Percentiles rank a stretch among this genome's conserved stretches.
These are phyloP conservation scores for Amphichorda felina DNA, from an alignment of 2,329 filamentous ascomycete genomes.

Conservation along the genomic window DNA sequence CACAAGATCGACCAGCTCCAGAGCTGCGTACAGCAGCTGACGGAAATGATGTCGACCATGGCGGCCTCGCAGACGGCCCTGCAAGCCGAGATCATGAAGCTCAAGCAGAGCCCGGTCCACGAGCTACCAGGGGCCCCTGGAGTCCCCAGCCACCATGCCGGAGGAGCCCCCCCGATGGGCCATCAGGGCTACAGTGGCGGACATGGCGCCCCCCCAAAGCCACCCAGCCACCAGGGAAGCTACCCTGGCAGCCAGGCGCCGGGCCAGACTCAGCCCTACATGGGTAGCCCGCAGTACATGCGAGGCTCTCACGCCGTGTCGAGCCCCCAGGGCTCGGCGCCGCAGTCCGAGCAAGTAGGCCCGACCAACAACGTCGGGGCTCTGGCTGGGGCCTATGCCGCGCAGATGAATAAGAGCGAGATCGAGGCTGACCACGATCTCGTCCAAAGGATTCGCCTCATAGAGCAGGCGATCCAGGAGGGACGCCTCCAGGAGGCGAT, in stretches of 20 bases:
- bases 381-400: slow-evolving; percentile 21
- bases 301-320: slow-evolving; percentile 18
- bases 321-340: slow-evolving; percentile 19
- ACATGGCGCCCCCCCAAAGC: slow-evolving; percentile 2
- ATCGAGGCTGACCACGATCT: slow-evolving; percentile 36
- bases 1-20: slow-evolving; percentile 65
- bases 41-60: slow-evolving; percentile 60
- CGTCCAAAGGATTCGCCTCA: slow-evolving; percentile 39
- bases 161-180: neutral
- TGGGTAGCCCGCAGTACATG: slow-evolving; percentile 23
- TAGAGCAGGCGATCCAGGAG: slow-evolving; percentile 50
- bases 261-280: slow-evolving; percentile 19
- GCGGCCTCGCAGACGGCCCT: slow-evolving; percentile 56
- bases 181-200: slow-evolving; percentile 1
- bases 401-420: slow-evolving; percentile 21
- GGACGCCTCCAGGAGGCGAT: slow-evolving; percentile 51
- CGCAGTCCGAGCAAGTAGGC: slow-evolving; percentile 18
- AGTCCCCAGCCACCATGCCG: slow-evolving; percentile 1
- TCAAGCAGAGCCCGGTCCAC: slow-evolving; percentile 34
- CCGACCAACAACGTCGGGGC: slow-evolving; percentile 18
- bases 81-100: slow-evolving; percentile 50
- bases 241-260: slow-evolving; percentile 19
- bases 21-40: slow-evolving; percentile 51
- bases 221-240: slow-evolving; percentile 18
- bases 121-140: slow-evolving; percentile 23